Percentiles rank a stretch among this genome's conserved stretches.
Evolutionary conservation across 1,139 yeast species (phyloP).

Genomic region (Kodamaea anthophila): DNA sequence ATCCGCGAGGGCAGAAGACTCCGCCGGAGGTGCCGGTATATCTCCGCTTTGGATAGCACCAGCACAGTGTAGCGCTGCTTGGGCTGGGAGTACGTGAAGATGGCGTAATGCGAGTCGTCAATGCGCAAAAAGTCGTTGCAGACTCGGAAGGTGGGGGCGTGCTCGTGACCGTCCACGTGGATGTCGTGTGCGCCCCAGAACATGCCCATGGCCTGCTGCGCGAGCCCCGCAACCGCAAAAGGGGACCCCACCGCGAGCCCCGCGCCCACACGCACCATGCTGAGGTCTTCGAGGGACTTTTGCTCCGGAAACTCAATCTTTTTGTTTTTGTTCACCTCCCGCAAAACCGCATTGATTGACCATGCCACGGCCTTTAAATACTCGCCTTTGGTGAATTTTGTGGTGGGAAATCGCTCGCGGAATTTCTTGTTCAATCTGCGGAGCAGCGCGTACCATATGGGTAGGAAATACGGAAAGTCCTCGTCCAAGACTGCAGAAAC

Average conservation of each 20-base stretch:
- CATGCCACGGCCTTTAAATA: not conserved
- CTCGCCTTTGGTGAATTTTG: too few species aligned
- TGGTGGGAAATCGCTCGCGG: not conserved
- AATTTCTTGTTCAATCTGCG: not conserved
- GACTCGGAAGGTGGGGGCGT: constrained; percentile 5
- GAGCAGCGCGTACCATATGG: constrained; percentile 1
- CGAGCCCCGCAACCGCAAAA: constrained; percentile 16
- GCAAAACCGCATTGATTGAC: not conserved
- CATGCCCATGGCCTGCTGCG: constrained; percentile 17
- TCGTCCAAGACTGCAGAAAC: too few species aligned
- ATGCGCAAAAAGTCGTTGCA: constrained; percentile 13
- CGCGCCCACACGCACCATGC: constrained; percentile 22
- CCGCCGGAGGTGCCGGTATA: too few species aligned
- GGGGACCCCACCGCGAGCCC: constrained; percentile 22
- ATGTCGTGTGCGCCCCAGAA: constrained; percentile 11
- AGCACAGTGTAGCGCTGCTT: constrained; percentile 4
- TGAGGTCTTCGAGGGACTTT: constrained; percentile 21
- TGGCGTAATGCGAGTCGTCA: constrained; percentile 4
- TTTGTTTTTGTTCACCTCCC: too few species aligned
- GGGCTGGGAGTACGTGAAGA: constrained; percentile 3
- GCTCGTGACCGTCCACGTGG: constrained; percentile 4
- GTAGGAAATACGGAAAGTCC: too few species aligned
- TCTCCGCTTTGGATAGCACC: constrained; percentile 5
- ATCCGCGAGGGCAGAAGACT: too few species aligned
- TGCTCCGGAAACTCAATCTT: not conserved